These are phyloP conservation scores for Fusarium sp. DNA, from an alignment of 2,329 filamentous ascomycete genomes.

Conservation along the genomic window DNA sequence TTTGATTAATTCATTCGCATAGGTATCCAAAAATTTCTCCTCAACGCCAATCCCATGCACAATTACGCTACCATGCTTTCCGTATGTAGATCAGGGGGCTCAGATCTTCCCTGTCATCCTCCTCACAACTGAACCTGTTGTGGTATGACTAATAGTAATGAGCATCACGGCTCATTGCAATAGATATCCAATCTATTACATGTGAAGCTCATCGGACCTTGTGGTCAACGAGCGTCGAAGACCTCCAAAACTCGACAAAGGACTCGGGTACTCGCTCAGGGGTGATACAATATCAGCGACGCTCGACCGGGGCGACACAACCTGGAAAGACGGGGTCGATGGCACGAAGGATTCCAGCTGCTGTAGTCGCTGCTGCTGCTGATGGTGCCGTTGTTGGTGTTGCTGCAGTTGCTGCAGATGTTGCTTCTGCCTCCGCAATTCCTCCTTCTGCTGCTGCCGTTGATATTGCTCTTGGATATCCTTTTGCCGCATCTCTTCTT, in stretches of 20 bases:
- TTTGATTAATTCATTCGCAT: not conserved
- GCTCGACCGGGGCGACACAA: conserved; percentile 32
- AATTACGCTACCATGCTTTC: not conserved
- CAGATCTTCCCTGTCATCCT: not conserved
- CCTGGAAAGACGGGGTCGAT: conserved; percentile 23
- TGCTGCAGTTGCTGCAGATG: conserved; percentile 26
- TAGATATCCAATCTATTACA: conserved; percentile 11
- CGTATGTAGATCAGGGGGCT: not conserved
- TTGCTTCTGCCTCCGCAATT: conserved; percentile 5
- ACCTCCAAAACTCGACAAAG: conserved; percentile 33
- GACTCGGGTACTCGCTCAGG: conserved; percentile 40
- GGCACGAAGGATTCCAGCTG: conserved; percentile 18
- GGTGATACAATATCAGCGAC: conserved; percentile 39
- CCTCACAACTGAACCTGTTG: not conserved
- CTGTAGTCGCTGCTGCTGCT: conserved; percentile 19
- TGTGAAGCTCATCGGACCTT: conserved; percentile 41
- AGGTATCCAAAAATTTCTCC: not conserved
- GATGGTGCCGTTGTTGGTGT: conserved; percentile 13
- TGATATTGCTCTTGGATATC: conserved; percentile 6
- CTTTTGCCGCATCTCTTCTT: conserved; percentile 13
- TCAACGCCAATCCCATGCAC: conserved; percentile 2
- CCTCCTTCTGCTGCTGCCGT: conserved; percentile 14
- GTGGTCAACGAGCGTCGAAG: conserved; percentile 41
- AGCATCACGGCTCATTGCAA: not conserved
- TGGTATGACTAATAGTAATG: not conserved